Percentiles rank a stretch among this genome's conserved stretches.
phyloP scores from a whole-genome alignment of 139 green algal species.

The Axilococcus clingmanii region DNA sequence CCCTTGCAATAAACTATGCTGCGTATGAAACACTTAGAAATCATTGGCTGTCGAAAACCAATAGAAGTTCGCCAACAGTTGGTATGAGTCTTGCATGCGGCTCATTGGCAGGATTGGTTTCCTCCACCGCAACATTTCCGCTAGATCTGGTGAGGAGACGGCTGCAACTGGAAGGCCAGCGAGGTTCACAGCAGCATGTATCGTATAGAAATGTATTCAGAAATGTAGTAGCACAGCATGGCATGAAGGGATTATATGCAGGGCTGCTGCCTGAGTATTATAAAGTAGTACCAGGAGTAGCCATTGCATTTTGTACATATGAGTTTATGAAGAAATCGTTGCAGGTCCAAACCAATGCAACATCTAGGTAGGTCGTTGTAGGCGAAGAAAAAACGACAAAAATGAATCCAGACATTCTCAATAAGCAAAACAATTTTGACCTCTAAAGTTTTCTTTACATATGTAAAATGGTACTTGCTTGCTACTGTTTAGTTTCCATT shows the following conservation, averaged over 20 bases:
- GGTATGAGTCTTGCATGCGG: constrained; percentile 63
- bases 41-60: constrained; percentile 27
- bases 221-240: constrained; percentile 36
- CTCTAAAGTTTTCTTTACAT: not conserved
- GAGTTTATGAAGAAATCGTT: constrained; percentile 49
- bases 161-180: constrained; percentile 66
- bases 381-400: no score
- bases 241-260: constrained; percentile 62
- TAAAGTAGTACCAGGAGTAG: constrained; percentile 85
- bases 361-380: constrained; percentile 10
- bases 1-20: constrained; percentile 84
- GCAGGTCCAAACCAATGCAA: constrained; percentile 26
- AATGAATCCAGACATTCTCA: no score
- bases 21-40: constrained; percentile 72
- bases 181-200: constrained; percentile 11
- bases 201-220: constrained; percentile 43
- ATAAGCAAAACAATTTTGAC: not conserved
- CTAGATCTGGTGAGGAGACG: constrained; percentile 75
- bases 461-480: not conserved
- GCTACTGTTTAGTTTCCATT: no score
- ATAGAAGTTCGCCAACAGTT: constrained; percentile 15
- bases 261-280: constrained; percentile 84
- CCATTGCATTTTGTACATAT: constrained; percentile 81
- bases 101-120: constrained; percentile 63
- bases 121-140: constrained; percentile 78